Evolutionary conservation across 106 monocot genomes (phyloP).

Genomic region (Phalaenopsis aphrodite): DNA sequence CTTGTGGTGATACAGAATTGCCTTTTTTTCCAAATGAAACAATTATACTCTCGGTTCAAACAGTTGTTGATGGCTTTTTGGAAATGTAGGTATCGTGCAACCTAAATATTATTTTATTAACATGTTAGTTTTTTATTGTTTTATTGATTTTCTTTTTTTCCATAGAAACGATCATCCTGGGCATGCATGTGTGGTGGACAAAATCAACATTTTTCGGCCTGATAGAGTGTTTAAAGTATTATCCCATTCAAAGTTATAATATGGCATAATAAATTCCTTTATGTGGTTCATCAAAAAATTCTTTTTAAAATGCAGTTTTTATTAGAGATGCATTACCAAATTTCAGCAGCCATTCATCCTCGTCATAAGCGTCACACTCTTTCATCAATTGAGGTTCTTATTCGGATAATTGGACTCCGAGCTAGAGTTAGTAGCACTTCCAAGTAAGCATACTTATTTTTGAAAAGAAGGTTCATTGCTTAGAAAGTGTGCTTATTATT

Average conservation of each 20-base stretch:
- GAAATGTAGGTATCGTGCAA: conserved; percentile 48
- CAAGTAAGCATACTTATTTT: conserved; percentile 32
- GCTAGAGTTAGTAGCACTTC: conserved; percentile 66
- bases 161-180: conserved; percentile 40
- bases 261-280: background rate
- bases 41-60: conserved; percentile 41
- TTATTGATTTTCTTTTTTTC: conserved; percentile 2
- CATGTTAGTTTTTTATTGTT: background rate
- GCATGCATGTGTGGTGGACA: conserved; percentile 45
- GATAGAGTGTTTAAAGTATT: conserved; percentile 91
- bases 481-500: background rate
- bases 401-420: conserved; percentile 63
- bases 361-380: conserved; percentile 63
- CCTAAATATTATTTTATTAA: background rate
- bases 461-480: background rate
- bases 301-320: conserved; percentile 53
- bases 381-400: conserved; percentile 64
- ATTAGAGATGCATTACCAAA: conserved; percentile 71
- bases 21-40: conserved; percentile 59
- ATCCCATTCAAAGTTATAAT: background rate
- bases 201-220: conserved; percentile 83
- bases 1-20: conserved; percentile 34
- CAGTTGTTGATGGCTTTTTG: conserved; percentile 87
- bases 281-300: background rate
- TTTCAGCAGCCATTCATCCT: conserved; percentile 55